phyloP scores from a whole-genome alignment of 805 yeast genomes.

The Wilhelminamyces savonicus region DNA sequence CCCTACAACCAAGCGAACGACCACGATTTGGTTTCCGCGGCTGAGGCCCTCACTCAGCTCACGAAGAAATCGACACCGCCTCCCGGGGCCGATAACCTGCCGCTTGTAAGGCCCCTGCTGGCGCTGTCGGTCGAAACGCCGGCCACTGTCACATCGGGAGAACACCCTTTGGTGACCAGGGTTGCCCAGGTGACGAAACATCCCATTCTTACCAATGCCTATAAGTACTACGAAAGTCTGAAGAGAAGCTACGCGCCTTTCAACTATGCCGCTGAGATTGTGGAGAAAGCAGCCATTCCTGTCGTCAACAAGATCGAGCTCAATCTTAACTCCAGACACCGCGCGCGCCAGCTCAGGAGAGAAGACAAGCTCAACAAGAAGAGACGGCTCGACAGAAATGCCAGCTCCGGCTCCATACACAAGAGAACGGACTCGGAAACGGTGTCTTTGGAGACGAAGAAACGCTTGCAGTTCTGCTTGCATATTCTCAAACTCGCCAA shows the following conservation, averaged over 20 bases:
- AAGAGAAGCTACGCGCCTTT: slow-evolving; percentile 43
- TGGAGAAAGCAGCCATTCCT: slow-evolving; percentile 51
- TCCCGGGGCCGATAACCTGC: too few species aligned
- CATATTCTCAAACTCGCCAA: slow-evolving; percentile 79
- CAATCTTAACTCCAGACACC: slow-evolving; percentile 36
- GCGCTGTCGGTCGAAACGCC: background rate
- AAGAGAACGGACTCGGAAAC: slow-evolving; percentile 1
- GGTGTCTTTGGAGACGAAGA: slow-evolving; percentile 65
- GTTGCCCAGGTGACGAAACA: slow-evolving; percentile 33
- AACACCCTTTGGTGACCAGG: slow-evolving; percentile 34
- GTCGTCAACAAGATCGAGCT: slow-evolving; percentile 44
- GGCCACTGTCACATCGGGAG: too few species aligned
- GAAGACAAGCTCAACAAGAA: slow-evolving; percentile 8
- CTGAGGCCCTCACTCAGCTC: slow-evolving; percentile 36
- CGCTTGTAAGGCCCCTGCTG: too few species aligned
- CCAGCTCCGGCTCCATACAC: slow-evolving; percentile 3
- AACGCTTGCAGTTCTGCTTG: slow-evolving; percentile 69
- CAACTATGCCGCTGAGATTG: slow-evolving; percentile 56
- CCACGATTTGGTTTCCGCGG: slow-evolving; percentile 29
- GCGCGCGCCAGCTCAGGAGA: slow-evolving; percentile 16
- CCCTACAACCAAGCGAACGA: too few species aligned
- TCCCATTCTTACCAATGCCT: slow-evolving; percentile 43
- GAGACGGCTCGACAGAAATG: slow-evolving; percentile 3
- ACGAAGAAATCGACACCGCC: slow-evolving; percentile 18
- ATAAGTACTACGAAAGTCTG: slow-evolving; percentile 40